A percentile compares a stretch with the other conserved stretches of the same genome.
phyloP scores from a whole-genome alignment of 495 filamentous ascomycete genomes.

The Aspergillus sclerotioniger region DNA sequence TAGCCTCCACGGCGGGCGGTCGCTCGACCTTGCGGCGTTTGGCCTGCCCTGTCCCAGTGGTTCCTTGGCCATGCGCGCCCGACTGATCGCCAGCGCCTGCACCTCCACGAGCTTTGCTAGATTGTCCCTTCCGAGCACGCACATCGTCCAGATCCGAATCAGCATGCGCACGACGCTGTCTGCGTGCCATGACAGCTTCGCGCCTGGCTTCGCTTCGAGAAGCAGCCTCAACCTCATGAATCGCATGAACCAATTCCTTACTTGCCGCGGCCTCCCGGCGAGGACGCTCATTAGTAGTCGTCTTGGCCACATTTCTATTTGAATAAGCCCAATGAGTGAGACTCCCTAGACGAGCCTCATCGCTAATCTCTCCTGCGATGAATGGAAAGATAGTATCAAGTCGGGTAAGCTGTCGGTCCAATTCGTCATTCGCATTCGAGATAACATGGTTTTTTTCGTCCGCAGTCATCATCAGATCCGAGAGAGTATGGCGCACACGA shows the following conservation, averaged over 20 bases:
- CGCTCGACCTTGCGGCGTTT: conserved; percentile 86
- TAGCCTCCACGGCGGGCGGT: conserved; percentile 40
- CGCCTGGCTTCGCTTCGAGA: conserved; percentile 78
- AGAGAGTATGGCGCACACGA: conserved; percentile 57
- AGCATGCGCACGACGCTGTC: conserved; percentile 61
- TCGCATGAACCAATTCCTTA: conserved; percentile 53
- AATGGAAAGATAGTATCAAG: conserved; percentile 81
- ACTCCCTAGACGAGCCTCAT: conserved; percentile 89
- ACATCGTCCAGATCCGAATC: conserved; percentile 80
- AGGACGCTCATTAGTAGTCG: conserved; percentile 63
- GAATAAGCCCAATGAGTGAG: conserved; percentile 93
- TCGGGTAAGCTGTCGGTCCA: conserved; percentile 79
- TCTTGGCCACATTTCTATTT: conserved; percentile 69
- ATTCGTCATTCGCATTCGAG: conserved; percentile 80
- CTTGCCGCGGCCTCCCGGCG: conserved; percentile 73
- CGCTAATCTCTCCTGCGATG: conserved; percentile 86
- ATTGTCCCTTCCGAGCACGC: conserved; percentile 55
- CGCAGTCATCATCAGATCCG: conserved; percentile 76
- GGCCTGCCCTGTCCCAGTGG: conserved; percentile 32
- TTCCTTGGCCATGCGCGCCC: conserved; percentile 21
- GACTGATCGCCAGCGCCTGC: conserved; percentile 38
- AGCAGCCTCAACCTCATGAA: conserved; percentile 72
- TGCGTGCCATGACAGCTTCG: conserved; percentile 73
- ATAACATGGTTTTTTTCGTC: conserved; percentile 98
- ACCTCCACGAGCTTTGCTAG: conserved; percentile 57